Evolutionary conservation across 495 filamentous ascomycete species (phyloP), one percentile per base, ranked within the genome.

Genomic region (Lentithecium fluviatile): DNA sequence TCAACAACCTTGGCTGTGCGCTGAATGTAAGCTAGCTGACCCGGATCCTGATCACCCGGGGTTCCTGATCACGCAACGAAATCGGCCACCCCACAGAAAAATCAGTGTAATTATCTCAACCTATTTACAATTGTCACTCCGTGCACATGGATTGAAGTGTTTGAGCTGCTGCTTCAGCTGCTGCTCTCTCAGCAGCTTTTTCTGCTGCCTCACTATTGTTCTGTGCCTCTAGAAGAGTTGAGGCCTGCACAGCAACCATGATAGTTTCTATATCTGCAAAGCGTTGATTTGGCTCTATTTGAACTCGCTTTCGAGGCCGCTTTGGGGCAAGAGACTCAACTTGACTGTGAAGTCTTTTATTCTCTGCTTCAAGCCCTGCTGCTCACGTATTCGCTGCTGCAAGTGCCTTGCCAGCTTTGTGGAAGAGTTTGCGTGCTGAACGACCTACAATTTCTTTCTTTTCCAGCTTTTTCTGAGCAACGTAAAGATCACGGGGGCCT

Each of bases 231-330:
- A n/a, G n/a, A n/a, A n/a, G n/a, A n/a, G n/a, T n/a, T n/a, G n/a
- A n/a, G n/a, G n/a, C n/a, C n/a, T 45, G 45, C 20, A 48, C 23
- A 20, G 45, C 45, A 3, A 11, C 45, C 15, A 48, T 12, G 12
- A 48, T 24, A 3, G 25, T 19, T 23, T 48, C 50, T 53, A 12
- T 20, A 6, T 37, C 17, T 38, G 50, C 50, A 52, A 52, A 52
- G 6, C 50, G 50, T 40, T 52, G 26, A 52, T 52, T 52, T 37
- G 50, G 50, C 6, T 52, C 32, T 21, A 52, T 21, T 20, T 52
- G 50, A 52, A 52, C 50, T 0, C 50, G 50, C 50, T 34, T 52
- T 38, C 29, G 26, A 52, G 50, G 50, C 26, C 29, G 6, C 32
- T 21, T 37, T 3, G 29, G 17, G 8, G 4, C 11, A 40, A 20